Evolutionary conservation across 768 basidiomycete genomes (phyloP), one percentile per base, ranked within the genome.

Genomic region (Zangia roseola): DNA sequence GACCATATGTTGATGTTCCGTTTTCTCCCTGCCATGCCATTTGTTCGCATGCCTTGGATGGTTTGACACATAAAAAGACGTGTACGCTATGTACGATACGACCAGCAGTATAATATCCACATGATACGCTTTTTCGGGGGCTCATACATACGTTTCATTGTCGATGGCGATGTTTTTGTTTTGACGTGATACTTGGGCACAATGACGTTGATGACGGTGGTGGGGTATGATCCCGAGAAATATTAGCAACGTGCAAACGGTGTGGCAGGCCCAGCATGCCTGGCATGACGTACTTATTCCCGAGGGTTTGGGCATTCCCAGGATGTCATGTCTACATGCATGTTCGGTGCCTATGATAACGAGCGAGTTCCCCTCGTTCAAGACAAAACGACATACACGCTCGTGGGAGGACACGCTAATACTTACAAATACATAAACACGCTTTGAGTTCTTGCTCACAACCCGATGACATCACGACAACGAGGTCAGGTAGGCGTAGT

Each of bases 21-120:
- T 49, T 62, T 49, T 59, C 49, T n/a, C 40, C 43, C 38, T 47
- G 53, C 41, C 50, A 47, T 50, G 52, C 45, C 39, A 31, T 43
- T 42, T 55, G 49, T 28, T 55, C 33, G 53, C 62, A 60, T 59
- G 49, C 49, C 47, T 47, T 54, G 55, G 50, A 53, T 50, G 36
- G 54, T 40, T 57, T 47, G 42, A 42, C 39, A 37, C 34, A 58
- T 25, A 47, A 48, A 56, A 45, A 56, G 47, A 50, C 23, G 34
- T 63, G 62, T 65, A 65, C 50, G 44, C 41, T 49, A 47, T 65
- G 62, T 63, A 63, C 49, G 59, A 64, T 64, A 62, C 52, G 52
- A 50, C 12, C 23, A 53, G 47, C 43, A 50, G 53, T 56, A 62
- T 62, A 63, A 62, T 59, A 40, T 56, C 42, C 36, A 57, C 52